Conservation (phyloP, 805 yeast genomes). For the Saitoella complicata region DNA sequence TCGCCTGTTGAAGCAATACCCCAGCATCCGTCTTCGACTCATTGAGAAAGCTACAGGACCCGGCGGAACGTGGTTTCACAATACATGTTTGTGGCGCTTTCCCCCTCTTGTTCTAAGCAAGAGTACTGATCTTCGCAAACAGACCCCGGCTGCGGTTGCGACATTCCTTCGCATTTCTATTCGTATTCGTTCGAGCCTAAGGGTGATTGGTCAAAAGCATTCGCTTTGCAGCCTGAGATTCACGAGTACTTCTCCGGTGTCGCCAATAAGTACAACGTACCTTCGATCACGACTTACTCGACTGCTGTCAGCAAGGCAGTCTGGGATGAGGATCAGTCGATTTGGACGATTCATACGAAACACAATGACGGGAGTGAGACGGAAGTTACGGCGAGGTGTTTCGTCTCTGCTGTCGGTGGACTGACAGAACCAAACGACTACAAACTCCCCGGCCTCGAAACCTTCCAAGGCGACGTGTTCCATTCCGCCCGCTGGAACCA, state of each 20-base stretch:
- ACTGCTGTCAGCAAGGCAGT: constrained; percentile 11
- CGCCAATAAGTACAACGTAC: constrained; percentile 15
- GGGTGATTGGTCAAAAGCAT: constrained; percentile 16
- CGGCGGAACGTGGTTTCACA: too few species aligned
- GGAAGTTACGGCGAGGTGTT: neutral
- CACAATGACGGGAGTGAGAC: constrained; percentile 2
- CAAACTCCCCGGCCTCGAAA: constrained; percentile 15
- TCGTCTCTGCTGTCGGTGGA: constrained; percentile 5
- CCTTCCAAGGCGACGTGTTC: constrained; percentile 18
- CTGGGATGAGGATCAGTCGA: constrained; percentile 10
- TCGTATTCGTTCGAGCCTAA: constrained; percentile 18
- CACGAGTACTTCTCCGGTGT: constrained; percentile 13
- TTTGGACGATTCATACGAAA: constrained; percentile 10
- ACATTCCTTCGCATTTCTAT: constrained; percentile 17
- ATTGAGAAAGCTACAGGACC: too few species aligned
- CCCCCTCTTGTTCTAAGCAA: too few species aligned
- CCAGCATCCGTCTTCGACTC: too few species aligned
- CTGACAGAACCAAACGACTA: constrained; percentile 19
- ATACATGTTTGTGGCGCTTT: too few species aligned
- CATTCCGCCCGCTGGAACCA: constrained; percentile 22
- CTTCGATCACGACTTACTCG: constrained; percentile 11
- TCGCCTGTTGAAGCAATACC: too few species aligned
- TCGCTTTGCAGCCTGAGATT: constrained; percentile 16
- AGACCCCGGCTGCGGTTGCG: too few species aligned
- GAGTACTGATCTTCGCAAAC: too few species aligned